These are phyloP conservation scores for Backusella morwellensis DNA, from an alignment of 192 early-diverging fungal genomes.

Conservation along the genomic window DNA sequence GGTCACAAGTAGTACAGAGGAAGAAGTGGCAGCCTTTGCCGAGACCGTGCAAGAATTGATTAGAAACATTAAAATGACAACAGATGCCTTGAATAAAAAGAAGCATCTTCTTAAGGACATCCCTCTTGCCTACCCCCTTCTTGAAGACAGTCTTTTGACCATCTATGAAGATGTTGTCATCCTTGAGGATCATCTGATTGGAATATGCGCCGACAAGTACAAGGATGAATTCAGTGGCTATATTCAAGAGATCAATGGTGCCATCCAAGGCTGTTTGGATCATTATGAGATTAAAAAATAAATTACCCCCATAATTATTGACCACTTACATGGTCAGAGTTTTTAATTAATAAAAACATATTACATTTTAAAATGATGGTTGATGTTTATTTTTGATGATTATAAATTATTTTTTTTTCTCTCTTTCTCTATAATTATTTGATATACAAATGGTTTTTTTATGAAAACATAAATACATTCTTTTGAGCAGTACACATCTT, in stretches of 20 bases:
- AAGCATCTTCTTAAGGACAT: not conserved
- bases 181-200: not conserved
- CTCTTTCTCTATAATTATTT: not conserved
- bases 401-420: not conserved
- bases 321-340: not conserved
- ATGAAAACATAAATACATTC: slow-evolving; percentile 56
- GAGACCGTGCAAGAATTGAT: not conserved
- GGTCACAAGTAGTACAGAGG: not conserved
- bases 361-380: not conserved
- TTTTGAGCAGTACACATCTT: slow-evolving; percentile 70
- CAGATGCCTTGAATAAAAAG: not conserved
- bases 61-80: not conserved
- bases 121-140: not conserved
- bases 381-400: not conserved
- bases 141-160: not conserved
- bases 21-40: not conserved
- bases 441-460: not conserved
- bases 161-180: not conserved
- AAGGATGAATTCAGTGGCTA: not conserved
- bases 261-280: not conserved
- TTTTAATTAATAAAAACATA: not conserved
- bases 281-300: not conserved
- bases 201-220: not conserved
- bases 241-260: not conserved
- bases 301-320: not conserved